Percentiles rank a stretch among this genome's conserved stretches.
Conservation (phyloP, 257 asterid species). For the Solanum clarkiae region DNA sequence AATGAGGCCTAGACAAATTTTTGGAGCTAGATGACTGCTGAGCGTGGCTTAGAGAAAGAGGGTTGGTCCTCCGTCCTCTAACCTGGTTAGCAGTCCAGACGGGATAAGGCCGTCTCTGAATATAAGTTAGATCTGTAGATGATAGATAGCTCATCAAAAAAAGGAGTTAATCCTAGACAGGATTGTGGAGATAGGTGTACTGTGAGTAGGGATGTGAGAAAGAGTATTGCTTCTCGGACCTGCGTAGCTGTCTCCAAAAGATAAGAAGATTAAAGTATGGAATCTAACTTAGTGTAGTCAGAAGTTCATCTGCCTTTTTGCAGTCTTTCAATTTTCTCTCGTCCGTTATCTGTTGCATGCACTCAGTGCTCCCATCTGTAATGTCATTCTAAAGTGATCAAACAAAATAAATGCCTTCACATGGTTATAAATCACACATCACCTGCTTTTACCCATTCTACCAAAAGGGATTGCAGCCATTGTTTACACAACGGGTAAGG, state of each 20-base stretch:
- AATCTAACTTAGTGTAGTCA: neutral
- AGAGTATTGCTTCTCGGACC: neutral
- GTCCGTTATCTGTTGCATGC: neutral
- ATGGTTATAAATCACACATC: neutral
- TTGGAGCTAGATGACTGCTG: neutral
- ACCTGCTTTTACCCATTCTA: neutral
- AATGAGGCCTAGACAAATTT: neutral
- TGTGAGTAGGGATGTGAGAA: neutral
- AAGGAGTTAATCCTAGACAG: neutral
- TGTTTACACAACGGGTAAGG: neutral
- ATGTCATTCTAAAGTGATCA: neutral
- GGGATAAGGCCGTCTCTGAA: neutral
- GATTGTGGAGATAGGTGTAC: neutral
- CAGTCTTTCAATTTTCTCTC: neutral
- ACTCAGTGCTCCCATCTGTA: neutral
- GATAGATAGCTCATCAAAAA: neutral
- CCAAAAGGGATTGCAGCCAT: neutral
- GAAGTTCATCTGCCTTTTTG: neutral
- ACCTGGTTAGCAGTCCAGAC: neutral
- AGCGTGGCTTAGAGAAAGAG: neutral
- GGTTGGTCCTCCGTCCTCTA: neutral
- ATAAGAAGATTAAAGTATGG: neutral
- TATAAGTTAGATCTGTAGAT: neutral
- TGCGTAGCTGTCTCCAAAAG: neutral
- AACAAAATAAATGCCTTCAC: neutral